A percentile compares a stretch with the other conserved stretches of the same genome.
Evolutionary conservation across 1,284 basidiomycete genomes (phyloP).

Genomic region (Ustilago curta): DNA sequence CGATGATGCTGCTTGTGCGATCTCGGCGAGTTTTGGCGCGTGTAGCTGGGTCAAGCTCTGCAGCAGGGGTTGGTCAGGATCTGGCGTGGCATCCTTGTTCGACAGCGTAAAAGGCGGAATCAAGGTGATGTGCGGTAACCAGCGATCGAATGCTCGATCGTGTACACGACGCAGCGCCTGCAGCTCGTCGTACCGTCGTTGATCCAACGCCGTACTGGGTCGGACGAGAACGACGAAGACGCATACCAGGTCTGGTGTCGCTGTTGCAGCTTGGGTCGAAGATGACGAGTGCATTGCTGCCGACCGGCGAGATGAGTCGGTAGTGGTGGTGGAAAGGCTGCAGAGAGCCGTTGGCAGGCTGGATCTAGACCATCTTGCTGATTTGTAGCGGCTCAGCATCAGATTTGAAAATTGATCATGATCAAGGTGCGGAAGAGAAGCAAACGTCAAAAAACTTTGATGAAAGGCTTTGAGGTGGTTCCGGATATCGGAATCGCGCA

Average conservation of each 20-base stretch:
- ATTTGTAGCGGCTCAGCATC: too few relatives aligned
- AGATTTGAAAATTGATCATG: too few relatives aligned
- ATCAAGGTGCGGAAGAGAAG: too few relatives aligned
- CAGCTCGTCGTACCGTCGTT: conserved; percentile 10
- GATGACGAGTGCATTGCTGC: neutral
- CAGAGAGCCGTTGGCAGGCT: neutral
- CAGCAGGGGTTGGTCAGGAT: neutral
- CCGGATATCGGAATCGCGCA: too few relatives aligned
- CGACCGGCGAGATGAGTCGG: neutral
- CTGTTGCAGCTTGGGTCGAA: neutral
- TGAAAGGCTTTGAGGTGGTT: too few relatives aligned
- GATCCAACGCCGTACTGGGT: conserved; percentile 7
- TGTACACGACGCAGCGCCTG: conserved; percentile 16
- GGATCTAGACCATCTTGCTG: neutral
- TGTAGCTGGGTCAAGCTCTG: neutral
- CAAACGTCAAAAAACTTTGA: too few relatives aligned
- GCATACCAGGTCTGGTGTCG: conserved; percentile 5
- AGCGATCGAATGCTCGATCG: conserved; percentile 24
- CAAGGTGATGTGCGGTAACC: conserved; percentile 37
- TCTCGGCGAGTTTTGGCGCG: conserved; percentile 5
- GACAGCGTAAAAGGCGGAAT: conserved; percentile 26
- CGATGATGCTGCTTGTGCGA: neutral
- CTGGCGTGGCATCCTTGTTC: neutral
- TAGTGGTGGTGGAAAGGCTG: neutral
- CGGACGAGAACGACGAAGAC: conserved; percentile 20